Conservation (phyloP, 169 alveolate genomes). For the Eimeria necatrix region DNA sequence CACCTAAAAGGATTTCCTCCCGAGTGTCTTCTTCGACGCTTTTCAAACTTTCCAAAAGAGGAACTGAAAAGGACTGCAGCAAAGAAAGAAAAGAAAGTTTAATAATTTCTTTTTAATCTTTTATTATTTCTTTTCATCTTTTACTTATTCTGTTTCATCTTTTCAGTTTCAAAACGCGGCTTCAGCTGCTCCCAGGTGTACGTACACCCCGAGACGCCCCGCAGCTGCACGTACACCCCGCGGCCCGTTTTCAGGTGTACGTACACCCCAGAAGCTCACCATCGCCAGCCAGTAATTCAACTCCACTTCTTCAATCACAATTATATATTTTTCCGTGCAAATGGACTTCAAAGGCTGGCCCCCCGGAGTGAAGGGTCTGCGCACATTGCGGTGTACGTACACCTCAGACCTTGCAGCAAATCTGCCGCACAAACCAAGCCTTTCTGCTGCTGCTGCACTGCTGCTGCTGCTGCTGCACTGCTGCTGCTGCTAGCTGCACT, state of each 20-base stretch:
- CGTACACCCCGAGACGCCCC: background rate
- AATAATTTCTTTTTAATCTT: too few species aligned
- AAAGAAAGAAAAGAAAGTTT: background rate
- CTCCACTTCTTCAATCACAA: conserved; percentile 64
- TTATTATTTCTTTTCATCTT: too few species aligned
- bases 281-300: conserved; percentile 57
- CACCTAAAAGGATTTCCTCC: conserved; percentile 7
- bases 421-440: too few species aligned
- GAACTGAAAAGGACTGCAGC: background rate
- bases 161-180: too few species aligned
- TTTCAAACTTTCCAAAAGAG: background rate
- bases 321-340: conserved; percentile 44
- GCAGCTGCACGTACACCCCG: background rate
- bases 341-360: conserved; percentile 42
- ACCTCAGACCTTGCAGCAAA: too few species aligned
- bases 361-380: conserved; percentile 56
- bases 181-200: background rate
- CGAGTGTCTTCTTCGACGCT: background rate
- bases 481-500: too few species aligned
- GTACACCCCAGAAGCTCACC: conserved; percentile 1
- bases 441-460: too few species aligned
- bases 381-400: background rate
- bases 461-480: too few species aligned
- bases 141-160: too few species aligned
- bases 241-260: background rate